These are phyloP conservation scores for Spatholobus suberectus DNA, from an alignment of 306 rosid species.

Conservation along the genomic window DNA sequence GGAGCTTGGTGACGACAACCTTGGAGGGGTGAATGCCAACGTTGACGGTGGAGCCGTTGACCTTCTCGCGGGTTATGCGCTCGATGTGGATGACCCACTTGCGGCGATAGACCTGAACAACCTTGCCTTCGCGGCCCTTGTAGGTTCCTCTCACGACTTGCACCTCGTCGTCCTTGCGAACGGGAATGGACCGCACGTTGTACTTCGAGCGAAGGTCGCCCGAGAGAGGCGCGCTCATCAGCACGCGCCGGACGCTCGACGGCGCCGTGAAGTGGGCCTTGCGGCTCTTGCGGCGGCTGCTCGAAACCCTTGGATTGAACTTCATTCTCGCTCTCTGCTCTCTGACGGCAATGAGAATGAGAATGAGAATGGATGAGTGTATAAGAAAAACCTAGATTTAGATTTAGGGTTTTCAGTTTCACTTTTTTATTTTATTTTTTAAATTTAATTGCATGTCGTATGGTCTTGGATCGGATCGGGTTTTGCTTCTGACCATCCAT, in stretches of 20 bases:
- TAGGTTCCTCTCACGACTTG: conserved; percentile 88
- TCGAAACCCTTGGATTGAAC: conserved; percentile 84
- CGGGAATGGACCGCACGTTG: conserved; percentile 90
- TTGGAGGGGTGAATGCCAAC: conserved; percentile 90
- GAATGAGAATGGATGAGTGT: not conserved
- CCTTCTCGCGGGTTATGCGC: conserved; percentile 95
- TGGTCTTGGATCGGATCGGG: not conserved
- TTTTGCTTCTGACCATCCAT: not conserved
- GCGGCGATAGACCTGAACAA: conserved; percentile 91
- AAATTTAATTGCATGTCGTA: not conserved
- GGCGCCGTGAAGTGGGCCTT: conserved; percentile 98
- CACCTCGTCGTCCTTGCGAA: conserved; percentile 95
- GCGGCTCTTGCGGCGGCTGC: conserved; percentile 93
- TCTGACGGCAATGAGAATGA: conserved; percentile 15
- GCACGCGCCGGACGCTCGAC: conserved; percentile 84
- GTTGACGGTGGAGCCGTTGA: conserved; percentile 92
- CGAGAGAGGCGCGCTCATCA: conserved; percentile 94
- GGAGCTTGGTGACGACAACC: conserved; percentile 76
- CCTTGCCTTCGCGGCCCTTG: conserved; percentile 96
- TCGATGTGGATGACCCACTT: conserved; percentile 97
- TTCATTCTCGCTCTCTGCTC: conserved; percentile 60
- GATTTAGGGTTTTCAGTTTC: conserved; percentile 30
- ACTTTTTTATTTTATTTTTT: not conserved
- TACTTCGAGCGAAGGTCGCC: conserved; percentile 82
- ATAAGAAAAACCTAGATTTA: not conserved